phyloP scores from a whole-genome alignment of 768 basidiomycete species.

The Hericium alpestre region DNA sequence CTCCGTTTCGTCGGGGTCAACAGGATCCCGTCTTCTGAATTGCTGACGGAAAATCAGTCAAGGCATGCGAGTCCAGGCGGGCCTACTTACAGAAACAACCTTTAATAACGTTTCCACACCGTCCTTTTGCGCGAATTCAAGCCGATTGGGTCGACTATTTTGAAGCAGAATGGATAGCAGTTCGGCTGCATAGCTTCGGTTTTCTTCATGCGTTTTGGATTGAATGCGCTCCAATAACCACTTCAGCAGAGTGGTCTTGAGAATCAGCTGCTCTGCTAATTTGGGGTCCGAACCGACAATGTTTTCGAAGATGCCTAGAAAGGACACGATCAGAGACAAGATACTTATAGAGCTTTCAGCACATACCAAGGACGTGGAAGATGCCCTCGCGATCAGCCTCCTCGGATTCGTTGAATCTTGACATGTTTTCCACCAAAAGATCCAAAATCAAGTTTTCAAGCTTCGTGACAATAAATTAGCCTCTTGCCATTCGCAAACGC shows the following conservation, averaged over 20 bases:
- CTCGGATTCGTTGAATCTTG: slow-evolving; percentile 81
- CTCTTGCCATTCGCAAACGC: background rate
- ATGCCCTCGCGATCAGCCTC: slow-evolving; percentile 88
- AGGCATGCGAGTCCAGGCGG: background rate
- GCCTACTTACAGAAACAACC: slow-evolving; percentile 61
- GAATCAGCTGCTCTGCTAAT: slow-evolving; percentile 57
- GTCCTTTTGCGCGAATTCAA: slow-evolving; percentile 58
- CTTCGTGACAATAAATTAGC: slow-evolving; percentile 29
- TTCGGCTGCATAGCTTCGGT: slow-evolving; percentile 88
- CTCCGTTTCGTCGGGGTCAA: slow-evolving; percentile 82
- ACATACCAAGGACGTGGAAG: slow-evolving; percentile 79
- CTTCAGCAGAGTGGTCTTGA: slow-evolving; percentile 61
- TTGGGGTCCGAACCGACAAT: slow-evolving; percentile 76
- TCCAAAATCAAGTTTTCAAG: slow-evolving; percentile 78
- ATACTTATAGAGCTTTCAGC: background rate
- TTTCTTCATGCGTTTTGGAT: slow-evolving; percentile 71
- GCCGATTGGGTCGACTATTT: slow-evolving; percentile 54
- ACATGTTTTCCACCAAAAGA: slow-evolving; percentile 79
- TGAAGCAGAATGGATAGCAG: slow-evolving; percentile 86
- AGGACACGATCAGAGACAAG: background rate
- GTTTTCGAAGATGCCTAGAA: slow-evolving; percentile 84
- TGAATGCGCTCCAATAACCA: slow-evolving; percentile 78
- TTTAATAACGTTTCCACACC: slow-evolving; percentile 73
- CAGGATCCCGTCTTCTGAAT: slow-evolving; percentile 79
- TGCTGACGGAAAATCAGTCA: slow-evolving; percentile 36